Base-by-base conservation (phyloP, 2,329 filamentous ascomycete species). In the Verruconis gallopava region DNA sequence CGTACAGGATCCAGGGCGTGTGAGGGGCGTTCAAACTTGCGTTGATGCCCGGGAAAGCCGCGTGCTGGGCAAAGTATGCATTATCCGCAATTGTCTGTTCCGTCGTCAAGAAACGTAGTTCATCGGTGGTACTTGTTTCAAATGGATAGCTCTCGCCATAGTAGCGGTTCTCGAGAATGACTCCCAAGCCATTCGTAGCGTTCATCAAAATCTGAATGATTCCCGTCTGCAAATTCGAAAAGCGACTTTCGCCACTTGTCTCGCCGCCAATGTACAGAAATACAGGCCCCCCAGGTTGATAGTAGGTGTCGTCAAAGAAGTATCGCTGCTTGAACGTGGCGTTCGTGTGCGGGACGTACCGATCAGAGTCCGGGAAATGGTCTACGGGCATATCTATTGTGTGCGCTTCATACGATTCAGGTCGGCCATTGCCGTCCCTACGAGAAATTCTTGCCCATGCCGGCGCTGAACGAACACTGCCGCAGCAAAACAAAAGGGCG, bases 271-370 rank as follows among this genome's bases (percentile, higher is more conserved):
- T 64, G 48, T 66, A 69, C 5, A 69, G 49, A 46, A 66, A 65
- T 1, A 72, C 60, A 2, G 68, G 72, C 0, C 70, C 70, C 14
- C 72, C 71, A 11, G 69, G 60, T 47, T 68, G 64, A 50, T 73
- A 75, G 52, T 72, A 72, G 0, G 64, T 63, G 4, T 62, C 58
- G 47, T 71, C 70, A 36, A 73, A 68, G 50, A 68, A 73, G 51
- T 71, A 75, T 37, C 69, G 63, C 52, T 74, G 71, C 38, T 62
- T 61, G 51, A 73, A 75, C 1, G 69, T 75, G 14, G 58, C 66
- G 44, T 64, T 62, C 11, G 60, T 60, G 47, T 63, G 65, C 3
- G 59, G 62, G 11, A 50, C 49, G 50, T 67, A 68, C 5, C 53
- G 52, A n/a, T 53, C 47, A 28, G 53, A 56, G n/a, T 61, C 44